Conservation (phyloP, 768 basidiomycete genomes). For the Russula sp. region DNA sequence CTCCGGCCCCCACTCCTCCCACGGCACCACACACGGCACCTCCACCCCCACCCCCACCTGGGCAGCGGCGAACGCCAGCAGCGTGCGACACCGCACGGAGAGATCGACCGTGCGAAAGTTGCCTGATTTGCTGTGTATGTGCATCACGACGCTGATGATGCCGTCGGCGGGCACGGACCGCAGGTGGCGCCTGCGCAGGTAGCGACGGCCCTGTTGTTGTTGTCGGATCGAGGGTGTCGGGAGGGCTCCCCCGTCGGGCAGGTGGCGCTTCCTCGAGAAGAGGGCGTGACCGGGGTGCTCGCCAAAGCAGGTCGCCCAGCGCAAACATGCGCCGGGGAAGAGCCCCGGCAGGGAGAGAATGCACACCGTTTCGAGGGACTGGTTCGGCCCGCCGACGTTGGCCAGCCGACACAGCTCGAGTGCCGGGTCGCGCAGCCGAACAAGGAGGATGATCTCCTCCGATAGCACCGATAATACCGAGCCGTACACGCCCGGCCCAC, state of each 20-base stretch:
- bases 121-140: neutral
- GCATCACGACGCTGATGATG: conserved; percentile 17
- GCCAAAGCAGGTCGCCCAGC: conserved; percentile 15
- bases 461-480: conserved; percentile 12
- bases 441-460: conserved; percentile 3
- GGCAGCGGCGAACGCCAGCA: neutral
- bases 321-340: neutral
- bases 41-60: too few relatives aligned
- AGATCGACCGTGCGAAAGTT: conserved; percentile 6
- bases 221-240: neutral
- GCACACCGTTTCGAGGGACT: conserved; percentile 10
- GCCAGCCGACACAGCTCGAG: conserved; percentile 11
- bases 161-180: conserved; percentile 8
- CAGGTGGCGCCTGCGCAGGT: neutral
- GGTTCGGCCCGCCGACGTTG: neutral
- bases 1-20: conserved; percentile 4
- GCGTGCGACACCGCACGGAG: conserved; percentile 9
- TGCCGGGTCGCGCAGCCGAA: conserved; percentile 10
- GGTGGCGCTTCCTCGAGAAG: neutral
- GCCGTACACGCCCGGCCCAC: conserved; percentile 5
- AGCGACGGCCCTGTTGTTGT: neutral
- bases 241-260: neutral
- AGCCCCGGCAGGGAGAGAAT: conserved; percentile 7
- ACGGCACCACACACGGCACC: neutral
- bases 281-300: conserved; percentile 15